Percentiles rank a stretch among this genome's conserved stretches.
Evolutionary conservation across 148 eudicot genomes (phyloP).

Genomic region (Rhododendron mucronatum): DNA sequence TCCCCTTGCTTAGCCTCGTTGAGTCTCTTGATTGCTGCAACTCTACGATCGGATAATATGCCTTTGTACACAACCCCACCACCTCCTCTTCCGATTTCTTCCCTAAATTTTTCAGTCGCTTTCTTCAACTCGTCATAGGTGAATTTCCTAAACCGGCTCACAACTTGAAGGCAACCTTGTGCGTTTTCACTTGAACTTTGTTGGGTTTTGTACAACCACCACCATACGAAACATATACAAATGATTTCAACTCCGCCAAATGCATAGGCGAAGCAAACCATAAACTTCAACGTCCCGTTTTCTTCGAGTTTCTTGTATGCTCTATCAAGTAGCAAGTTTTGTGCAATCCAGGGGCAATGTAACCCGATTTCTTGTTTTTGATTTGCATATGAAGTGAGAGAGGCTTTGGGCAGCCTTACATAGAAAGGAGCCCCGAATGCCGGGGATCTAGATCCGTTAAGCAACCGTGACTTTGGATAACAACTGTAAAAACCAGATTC

Average conservation of each 20-base stretch:
- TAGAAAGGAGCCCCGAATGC: too few relatives aligned
- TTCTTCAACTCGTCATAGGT: conserved; percentile 26
- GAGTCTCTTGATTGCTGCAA: conserved; percentile 23
- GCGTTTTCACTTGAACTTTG: not conserved
- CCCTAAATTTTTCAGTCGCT: conserved; percentile 17
- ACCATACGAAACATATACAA: conserved; percentile 3
- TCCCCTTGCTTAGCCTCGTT: conserved; percentile 22
- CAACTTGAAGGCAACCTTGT: conserved; percentile 14
- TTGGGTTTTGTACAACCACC: not conserved
- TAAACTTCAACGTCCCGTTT: conserved; percentile 1
- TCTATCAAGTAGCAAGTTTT: not conserved
- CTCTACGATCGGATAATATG: conserved; percentile 1
- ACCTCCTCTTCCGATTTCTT: conserved; percentile 34
- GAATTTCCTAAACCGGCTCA: conserved; percentile 32
- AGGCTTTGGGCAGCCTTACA: not conserved
- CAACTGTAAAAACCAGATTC: conserved; percentile 12
- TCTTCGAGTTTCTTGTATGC: not conserved
- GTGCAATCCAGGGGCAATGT: conserved; percentile 1
- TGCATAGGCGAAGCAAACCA: conserved; percentile 19
- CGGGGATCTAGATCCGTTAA: conserved; percentile 24
- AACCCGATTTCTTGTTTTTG: not conserved
- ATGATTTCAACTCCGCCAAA: conserved; percentile 21
- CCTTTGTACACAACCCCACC: conserved; percentile 16
- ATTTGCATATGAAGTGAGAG: too few relatives aligned
- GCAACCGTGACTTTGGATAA: conserved; percentile 18